Evolutionary conservation across 768 basidiomycete species (phyloP), one percentile per base, ranked within the genome.

Genomic region (Tricholoma hemisulphureum): DNA sequence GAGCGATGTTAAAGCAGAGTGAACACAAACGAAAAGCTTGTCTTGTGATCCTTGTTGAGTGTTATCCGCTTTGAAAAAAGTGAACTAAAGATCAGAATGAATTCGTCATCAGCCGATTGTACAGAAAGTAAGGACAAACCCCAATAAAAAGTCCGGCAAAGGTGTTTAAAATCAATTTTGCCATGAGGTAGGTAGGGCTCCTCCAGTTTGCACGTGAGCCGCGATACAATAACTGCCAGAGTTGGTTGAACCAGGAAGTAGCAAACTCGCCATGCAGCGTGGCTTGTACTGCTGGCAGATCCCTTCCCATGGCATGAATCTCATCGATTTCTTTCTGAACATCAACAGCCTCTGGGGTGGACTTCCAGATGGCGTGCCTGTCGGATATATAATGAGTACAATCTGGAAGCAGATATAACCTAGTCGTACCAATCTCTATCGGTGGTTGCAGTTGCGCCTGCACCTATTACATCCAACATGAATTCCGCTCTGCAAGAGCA

Each of bases 401-500:
- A 57, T 78, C 73, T 2, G 69, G 63, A 6, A 76, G 78, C 31
- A 77, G 67, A n/a, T 68, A 49, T 6, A 16, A 51, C 35, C 2
- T 21, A 4, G 2, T 8, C 82, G 78, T 78, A 76, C 85, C 90
- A 91, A 61, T 91, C 80, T 10, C 67, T 68, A 3, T 71, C 60
- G 29, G 72, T 79, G 23, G 78, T 72, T 0, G 85, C 82, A 2
- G 85, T 83, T 3, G 84, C 83, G 6, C 89, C 88, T 16, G 89
- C 88, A 6, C 89, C 89, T 53, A 90, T 88, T 10, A 84, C 85
- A 51, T 87, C 84, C 21, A 91, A 77, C 74, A 86, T 84, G 57
- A 77, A 85, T 57, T 85, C 84, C 13, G 84, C 83, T 5, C 84
- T 84, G 45, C 0, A 21, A 46, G 16, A 51, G 46, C 49, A 41